phyloP scores from a whole-genome alignment of 495 filamentous ascomycete species.

The Penicillium coffeae region DNA sequence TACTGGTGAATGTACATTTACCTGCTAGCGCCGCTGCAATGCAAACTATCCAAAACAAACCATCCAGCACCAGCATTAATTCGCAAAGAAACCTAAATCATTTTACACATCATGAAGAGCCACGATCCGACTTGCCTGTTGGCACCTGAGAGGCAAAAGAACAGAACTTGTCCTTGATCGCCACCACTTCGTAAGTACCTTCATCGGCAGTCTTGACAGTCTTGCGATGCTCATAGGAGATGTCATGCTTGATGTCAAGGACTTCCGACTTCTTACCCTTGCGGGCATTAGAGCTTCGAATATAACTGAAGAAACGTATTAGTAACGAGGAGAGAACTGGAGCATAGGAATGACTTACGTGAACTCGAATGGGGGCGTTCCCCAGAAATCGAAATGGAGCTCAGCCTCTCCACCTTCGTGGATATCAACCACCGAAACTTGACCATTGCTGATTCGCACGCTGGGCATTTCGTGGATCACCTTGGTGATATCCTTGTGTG shows the following conservation, averaged over 20 bases:
- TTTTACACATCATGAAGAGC: conserved; percentile 17
- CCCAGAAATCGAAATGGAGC: conserved; percentile 89
- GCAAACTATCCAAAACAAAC: conserved; percentile 25
- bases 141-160: conserved; percentile 66
- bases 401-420: conserved; percentile 93
- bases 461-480: conserved; percentile 87
- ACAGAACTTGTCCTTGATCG: conserved; percentile 89
- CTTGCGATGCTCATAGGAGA: conserved; percentile 74
- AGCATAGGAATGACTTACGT: conserved; percentile 49
- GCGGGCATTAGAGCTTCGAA: conserved; percentile 74
- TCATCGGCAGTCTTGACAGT: conserved; percentile 80
- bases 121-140: conserved; percentile 43
- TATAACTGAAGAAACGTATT: conserved; percentile 53
- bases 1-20: conserved; percentile 25
- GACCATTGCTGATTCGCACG: conserved; percentile 80
- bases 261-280: conserved; percentile 74
- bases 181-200: conserved; percentile 93
- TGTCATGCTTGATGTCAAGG: conserved; percentile 83
- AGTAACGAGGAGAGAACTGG: conserved; percentile 1
- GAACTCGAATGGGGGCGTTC: conserved; percentile 95
- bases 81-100: conserved; percentile 17
- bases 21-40: conserved; percentile 38
- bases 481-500: conserved; percentile 69
- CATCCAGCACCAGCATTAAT: conserved; percentile 17
- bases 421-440: conserved; percentile 76